Base-by-base conservation (phyloP, 2,329 filamentous ascomycete genomes). In the Fusarium sambucinum region DNA sequence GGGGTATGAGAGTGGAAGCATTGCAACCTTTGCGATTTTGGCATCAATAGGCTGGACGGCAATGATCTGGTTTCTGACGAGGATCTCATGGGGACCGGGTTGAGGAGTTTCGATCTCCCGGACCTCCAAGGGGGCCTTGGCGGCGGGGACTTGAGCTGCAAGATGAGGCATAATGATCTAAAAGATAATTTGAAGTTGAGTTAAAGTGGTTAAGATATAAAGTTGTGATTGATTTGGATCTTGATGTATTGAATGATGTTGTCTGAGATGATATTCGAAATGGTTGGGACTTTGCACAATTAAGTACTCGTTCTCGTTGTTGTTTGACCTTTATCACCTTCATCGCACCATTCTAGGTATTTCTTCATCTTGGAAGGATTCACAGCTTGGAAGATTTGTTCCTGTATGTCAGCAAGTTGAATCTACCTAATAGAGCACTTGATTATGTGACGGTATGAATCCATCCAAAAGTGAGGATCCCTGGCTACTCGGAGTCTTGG, bases 1-100 rank as follows among this genome's bases (percentile, higher is more conserved):
- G 6, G 68, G 68, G 35, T 70, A 70, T 1, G 53, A 35, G 2
- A 70, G 33, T 2, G 67, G 68, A 16, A 70, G 59, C 63, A 70
- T 70, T 2, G 68, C 68, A 2, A 70, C 63, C 16, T 56, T 65
- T 14, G 68, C 68, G 1, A 70, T 70, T 35, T 70, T 70, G n/a
- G 68, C 63, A 19, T 70, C 68, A 17, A 70, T 29, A 6, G 68
- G 68, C 21, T 70, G 67, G 17, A 70, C 46, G 3, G 68, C 68
- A 16, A 70, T 68, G 32, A 62, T 54, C 6, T 68, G 50, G 50
- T 68, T 70, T 23, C 70, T 70, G 29, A 70, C 55, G 12, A 70
- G 68, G 7, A 70, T 35, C 23, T 70, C 68, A 19, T 63, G 40
- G 6, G 59, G 63, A n/a, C 67, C 68, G 14, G 63, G 68, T 14